phyloP scores from a whole-genome alignment of 208 protist genomes.

The Wallacemonas sp. region DNA sequence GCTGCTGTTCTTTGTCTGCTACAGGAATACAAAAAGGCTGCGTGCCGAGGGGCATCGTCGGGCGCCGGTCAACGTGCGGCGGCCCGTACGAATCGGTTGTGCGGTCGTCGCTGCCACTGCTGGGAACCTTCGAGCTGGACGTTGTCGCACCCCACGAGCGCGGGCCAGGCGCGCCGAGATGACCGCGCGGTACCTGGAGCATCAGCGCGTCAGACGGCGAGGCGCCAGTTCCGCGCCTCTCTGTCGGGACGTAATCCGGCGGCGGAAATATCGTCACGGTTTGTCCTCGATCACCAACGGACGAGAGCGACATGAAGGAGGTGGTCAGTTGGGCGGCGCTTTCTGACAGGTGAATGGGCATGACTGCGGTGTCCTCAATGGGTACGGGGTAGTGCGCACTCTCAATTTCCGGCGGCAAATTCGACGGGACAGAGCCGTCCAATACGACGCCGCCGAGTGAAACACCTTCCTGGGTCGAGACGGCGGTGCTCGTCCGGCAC shows the following conservation, averaged over 20 bases:
- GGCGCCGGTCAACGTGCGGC: background rate
- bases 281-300: background rate
- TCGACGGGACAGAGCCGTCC: constrained; percentile 6
- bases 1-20: background rate
- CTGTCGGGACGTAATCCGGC: background rate
- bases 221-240: background rate
- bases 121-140: background rate
- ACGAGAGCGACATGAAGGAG: constrained; percentile 38
- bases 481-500: background rate
- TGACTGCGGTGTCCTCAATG: constrained; percentile 16
- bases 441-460: constrained; percentile 20
- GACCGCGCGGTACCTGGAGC: background rate
- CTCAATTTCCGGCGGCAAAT: constrained; percentile 17
- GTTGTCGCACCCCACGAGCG: too few species aligned
- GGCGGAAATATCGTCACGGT: background rate
- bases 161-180: too few species aligned
- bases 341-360: constrained; percentile 27
- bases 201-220: background rate
- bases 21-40: background rate
- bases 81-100: background rate
- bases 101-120: background rate
- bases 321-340: constrained; percentile 11
- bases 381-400: background rate
- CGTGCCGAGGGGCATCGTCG: background rate
- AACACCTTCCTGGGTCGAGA: background rate